Evolutionary conservation across 2,329 filamentous ascomycete genomes (phyloP).

Genomic region (Cercospora zeae-maydis): DNA sequence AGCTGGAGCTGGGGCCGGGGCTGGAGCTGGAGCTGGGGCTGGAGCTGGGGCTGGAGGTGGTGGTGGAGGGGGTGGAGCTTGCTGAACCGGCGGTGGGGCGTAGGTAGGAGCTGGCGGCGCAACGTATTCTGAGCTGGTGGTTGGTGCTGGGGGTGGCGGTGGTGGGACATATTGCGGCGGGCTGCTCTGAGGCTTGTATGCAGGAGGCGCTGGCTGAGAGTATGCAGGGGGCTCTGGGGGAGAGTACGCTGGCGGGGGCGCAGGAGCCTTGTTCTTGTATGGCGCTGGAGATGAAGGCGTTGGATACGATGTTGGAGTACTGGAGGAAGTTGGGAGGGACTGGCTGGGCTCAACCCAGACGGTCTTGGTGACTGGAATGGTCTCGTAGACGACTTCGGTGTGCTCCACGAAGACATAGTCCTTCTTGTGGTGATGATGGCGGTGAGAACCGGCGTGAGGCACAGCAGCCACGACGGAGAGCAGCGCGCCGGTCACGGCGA

Average conservation of each 20-base stretch:
- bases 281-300: background rate
- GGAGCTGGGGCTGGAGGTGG: conserved; percentile 20
- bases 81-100: conserved; percentile 18
- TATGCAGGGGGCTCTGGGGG: conserved; percentile 26
- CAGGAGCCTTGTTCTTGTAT: conserved; percentile 6
- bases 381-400: conserved; percentile 47
- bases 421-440: conserved; percentile 34
- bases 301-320: conserved; percentile 12
- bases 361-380: conserved; percentile 48
- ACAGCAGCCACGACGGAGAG: conserved; percentile 32
- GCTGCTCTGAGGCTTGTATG: conserved; percentile 22
- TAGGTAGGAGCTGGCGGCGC: conserved; percentile 25
- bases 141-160: conserved; percentile 7
- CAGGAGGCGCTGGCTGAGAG: conserved; percentile 16
- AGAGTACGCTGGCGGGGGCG: conserved; percentile 23
- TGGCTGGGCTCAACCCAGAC: conserved; percentile 44
- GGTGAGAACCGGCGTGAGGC: conserved; percentile 26
- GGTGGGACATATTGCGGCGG: conserved; percentile 27
- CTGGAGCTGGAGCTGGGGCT: conserved; percentile 9
- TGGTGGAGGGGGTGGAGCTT: conserved; percentile 19
- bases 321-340: conserved; percentile 17
- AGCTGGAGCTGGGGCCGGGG: conserved; percentile 16
- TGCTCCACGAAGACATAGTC: conserved; percentile 51
- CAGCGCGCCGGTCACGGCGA: conserved; percentile 33
- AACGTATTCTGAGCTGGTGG: conserved; percentile 24